phyloP scores from a whole-genome alignment of 352 stramenopile species.

The Globisporangium paddicum region DNA sequence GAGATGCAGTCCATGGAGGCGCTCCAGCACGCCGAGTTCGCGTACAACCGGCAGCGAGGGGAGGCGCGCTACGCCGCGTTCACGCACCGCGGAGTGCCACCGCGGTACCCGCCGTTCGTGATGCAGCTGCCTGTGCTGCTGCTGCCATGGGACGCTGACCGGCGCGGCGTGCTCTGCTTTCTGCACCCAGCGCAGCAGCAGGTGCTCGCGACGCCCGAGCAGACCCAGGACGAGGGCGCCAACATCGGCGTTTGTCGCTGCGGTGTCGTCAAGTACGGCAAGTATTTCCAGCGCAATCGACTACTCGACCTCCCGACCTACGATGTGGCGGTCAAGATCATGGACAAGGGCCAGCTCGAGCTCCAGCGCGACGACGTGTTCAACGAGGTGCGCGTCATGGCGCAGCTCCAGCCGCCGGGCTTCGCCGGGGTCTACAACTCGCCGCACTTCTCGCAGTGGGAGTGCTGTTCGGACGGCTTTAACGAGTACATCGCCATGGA shows the following conservation, averaged over 20 bases:
- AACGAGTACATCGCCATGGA: constrained; percentile 85
- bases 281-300: constrained; percentile 58
- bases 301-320: constrained; percentile 21
- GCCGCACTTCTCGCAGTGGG: constrained; percentile 68
- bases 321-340: constrained; percentile 73
- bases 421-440: constrained; percentile 54
- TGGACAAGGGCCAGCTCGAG: constrained; percentile 63
- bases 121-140: constrained; percentile 64
- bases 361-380: constrained; percentile 71
- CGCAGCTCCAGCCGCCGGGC: constrained; percentile 58
- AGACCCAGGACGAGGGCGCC: constrained; percentile 39
- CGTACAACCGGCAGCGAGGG: constrained; percentile 67
- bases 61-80: constrained; percentile 47
- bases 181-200: constrained; percentile 37
- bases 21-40: constrained; percentile 65
- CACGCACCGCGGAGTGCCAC: constrained; percentile 59
- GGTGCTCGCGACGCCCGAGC: constrained; percentile 31
- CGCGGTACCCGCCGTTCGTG: constrained; percentile 62
- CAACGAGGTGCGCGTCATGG: constrained; percentile 80
- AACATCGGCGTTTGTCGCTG: constrained; percentile 68
- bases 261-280: constrained; percentile 65
- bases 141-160: constrained; percentile 65
- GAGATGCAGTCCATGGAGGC: constrained; percentile 19
- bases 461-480: constrained; percentile 49
- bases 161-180: constrained; percentile 63